Evolutionary conservation across 23 red algal genomes (phyloP).

Genomic region (Gracilaria gracilis): DNA sequence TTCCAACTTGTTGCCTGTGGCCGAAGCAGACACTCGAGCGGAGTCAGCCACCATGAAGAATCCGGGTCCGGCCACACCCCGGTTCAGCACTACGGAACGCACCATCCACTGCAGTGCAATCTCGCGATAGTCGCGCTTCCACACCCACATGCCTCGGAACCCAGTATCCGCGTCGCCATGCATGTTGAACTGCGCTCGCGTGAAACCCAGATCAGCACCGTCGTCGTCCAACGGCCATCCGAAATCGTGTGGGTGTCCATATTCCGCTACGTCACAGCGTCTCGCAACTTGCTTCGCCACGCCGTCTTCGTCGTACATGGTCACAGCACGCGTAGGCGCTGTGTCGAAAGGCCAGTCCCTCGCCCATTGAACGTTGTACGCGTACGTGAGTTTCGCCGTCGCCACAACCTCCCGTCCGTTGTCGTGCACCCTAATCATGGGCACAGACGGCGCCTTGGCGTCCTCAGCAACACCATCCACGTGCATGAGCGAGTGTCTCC

Average conservation of each 20-base stretch:
- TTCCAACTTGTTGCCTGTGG: too few species aligned
- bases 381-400: conserved; percentile 52
- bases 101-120: not conserved
- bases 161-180: conserved; percentile 45
- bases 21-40: not conserved
- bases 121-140: conserved; percentile 48
- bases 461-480: conserved; percentile 56
- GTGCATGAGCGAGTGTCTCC: conserved; percentile 47
- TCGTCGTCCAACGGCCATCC: conserved; percentile 32
- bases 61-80: not conserved
- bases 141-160: conserved; percentile 45
- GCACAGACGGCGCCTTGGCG: conserved; percentile 13
- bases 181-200: conserved; percentile 28
- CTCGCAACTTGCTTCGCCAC: not conserved
- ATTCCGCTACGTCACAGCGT: not conserved
- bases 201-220: conserved; percentile 18
- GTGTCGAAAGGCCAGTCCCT: conserved; percentile 18
- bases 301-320: not conserved
- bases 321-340: not conserved
- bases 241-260: conserved; percentile 23
- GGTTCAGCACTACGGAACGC: conserved; percentile 30
- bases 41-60: conserved; percentile 50
- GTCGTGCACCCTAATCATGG: conserved; percentile 27
- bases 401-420: conserved; percentile 25
- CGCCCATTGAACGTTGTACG: conserved; percentile 66